phyloP scores from a whole-genome alignment of 106 monocot species.

The Phalaenopsis equestris region DNA sequence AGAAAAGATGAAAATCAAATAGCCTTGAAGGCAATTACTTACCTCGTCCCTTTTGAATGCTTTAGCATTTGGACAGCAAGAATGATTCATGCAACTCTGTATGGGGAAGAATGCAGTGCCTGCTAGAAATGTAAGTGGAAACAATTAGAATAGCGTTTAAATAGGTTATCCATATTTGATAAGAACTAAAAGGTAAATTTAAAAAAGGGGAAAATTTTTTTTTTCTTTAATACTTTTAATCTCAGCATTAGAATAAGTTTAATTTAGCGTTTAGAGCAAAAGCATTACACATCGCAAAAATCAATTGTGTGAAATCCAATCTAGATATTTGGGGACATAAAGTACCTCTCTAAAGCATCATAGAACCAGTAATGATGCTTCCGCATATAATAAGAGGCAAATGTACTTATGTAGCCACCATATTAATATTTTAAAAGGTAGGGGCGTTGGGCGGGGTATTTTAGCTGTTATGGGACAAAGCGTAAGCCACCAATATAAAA shows the following conservation, averaged over 20 bases:
- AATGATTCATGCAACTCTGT: slow-evolving; percentile 99
- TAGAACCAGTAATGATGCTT: neutral
- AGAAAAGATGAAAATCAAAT: neutral
- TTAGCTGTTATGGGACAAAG: too few relatives aligned
- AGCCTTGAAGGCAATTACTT: neutral
- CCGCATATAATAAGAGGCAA: neutral
- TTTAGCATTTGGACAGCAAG: slow-evolving; percentile 88
- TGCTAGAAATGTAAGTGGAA: slow-evolving; percentile 13
- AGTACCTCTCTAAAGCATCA: neutral
- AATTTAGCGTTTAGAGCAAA: neutral
- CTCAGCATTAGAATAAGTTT: neutral
- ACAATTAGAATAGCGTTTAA: slow-evolving; percentile 2
- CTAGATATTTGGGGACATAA: neutral
- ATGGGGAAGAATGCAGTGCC: slow-evolving; percentile 91
- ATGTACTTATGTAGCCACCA: neutral
- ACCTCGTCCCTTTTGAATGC: slow-evolving; percentile 99
- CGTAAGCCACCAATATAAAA: too few relatives aligned
- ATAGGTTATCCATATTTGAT: neutral
- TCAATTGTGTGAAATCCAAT: neutral
- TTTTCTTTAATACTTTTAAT: neutral
- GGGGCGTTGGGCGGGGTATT: too few relatives aligned
- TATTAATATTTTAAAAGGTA: too few relatives aligned
- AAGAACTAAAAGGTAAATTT: neutral
- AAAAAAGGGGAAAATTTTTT: neutral
- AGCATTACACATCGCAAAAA: neutral